Percentiles rank a stretch among this genome's conserved stretches.
These are phyloP conservation scores for Chrysanthemum seticuspe DNA, from an alignment of 129 eudicot species.

Conservation along the genomic window DNA sequence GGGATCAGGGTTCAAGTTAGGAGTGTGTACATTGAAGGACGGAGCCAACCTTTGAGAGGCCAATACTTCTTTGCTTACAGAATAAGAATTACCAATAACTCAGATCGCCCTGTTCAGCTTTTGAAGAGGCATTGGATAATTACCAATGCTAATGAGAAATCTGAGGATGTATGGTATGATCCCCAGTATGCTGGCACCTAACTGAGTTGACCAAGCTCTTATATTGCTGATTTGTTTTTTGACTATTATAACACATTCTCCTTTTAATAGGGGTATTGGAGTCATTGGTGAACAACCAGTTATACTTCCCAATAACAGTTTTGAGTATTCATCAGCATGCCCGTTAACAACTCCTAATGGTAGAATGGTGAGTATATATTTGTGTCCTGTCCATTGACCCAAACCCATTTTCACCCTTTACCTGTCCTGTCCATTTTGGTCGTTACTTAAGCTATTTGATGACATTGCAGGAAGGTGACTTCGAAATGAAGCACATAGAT, in stretches of 20 bases:
- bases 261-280: slow-evolving; percentile 76
- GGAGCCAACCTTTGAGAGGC: slow-evolving; percentile 84
- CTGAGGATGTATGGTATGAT: slow-evolving; percentile 87
- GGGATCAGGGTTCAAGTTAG: slow-evolving; percentile 95
- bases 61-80: slow-evolving; percentile 86
- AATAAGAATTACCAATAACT: slow-evolving; percentile 93
- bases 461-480: slow-evolving; percentile 73
- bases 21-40: slow-evolving; percentile 84
- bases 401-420: background rate
- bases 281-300: slow-evolving; percentile 99
- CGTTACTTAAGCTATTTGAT: background rate
- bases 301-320: slow-evolving; percentile 82
- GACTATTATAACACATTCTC: background rate
- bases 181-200: background rate
- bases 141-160: slow-evolving; percentile 88
- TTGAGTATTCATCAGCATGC: slow-evolving; percentile 96
- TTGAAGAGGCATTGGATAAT: slow-evolving; percentile 95
- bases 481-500: slow-evolving; percentile 91
- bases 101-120: slow-evolving; percentile 85
- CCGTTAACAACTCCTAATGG: slow-evolving; percentile 89
- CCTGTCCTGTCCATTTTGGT: background rate
- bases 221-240: slow-evolving; percentile 4
- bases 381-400: background rate
- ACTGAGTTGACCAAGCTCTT: background rate
- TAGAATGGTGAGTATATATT: slow-evolving; percentile 72